These are phyloP conservation scores for Pythium folliculosum DNA, from an alignment of 352 stramenopile species.

Conservation along the genomic window DNA sequence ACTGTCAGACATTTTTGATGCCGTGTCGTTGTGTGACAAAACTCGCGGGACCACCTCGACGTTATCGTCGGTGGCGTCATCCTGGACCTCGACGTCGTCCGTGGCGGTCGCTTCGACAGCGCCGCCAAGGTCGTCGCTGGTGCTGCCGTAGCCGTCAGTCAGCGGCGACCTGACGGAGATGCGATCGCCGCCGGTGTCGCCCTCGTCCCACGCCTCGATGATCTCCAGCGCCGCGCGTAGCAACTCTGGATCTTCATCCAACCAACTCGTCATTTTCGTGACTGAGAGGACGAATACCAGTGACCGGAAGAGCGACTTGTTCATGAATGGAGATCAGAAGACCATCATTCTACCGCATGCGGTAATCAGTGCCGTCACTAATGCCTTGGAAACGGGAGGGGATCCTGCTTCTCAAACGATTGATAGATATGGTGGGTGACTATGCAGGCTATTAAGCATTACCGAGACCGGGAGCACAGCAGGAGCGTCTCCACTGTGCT, in stretches of 20 bases:
- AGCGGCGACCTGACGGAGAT: not conserved
- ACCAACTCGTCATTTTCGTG: conserved; percentile 9
- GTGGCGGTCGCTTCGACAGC: conserved; percentile 3
- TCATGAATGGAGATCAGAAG: no score
- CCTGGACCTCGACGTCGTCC: not conserved
- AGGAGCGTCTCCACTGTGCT: not conserved
- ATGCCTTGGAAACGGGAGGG: no score
- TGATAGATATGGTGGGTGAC: no score
- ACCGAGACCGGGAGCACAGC: not conserved
- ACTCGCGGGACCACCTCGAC: not conserved
- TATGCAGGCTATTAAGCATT: no score
- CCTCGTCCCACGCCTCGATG: conserved; percentile 22
- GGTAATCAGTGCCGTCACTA: no score
- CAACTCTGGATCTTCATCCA: conserved; percentile 23
- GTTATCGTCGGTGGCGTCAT: not conserved
- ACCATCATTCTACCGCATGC: no score
- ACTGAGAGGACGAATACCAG: no score
- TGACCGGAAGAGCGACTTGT: no score
- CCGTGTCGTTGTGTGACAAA: no score
- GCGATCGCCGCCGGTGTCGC: not conserved
- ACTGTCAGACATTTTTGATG: no score
- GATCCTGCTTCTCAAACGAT: no score
- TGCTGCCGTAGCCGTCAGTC: not conserved
- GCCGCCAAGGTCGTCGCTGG: conserved; percentile 12
- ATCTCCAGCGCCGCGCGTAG: conserved; percentile 25